Evolutionary conservation across 2,329 filamentous ascomycete genomes (phyloP).

Genomic region (Emmonsiellopsis sp.): DNA sequence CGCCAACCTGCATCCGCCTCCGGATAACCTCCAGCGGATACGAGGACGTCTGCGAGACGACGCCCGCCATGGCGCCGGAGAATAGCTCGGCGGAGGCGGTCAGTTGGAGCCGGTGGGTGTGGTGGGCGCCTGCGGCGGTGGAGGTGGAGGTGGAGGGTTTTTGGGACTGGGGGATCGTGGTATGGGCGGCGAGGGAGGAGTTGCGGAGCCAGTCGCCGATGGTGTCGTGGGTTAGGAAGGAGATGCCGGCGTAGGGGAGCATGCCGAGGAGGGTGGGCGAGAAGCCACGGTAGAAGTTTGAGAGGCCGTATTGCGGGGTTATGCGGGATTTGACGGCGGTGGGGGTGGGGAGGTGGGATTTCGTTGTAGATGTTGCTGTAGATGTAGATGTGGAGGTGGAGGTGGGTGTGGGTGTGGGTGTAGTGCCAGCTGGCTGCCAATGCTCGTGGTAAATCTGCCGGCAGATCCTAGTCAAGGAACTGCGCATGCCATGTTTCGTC

Average conservation of each 20-base stretch:
- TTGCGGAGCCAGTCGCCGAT: slow-evolving; percentile 73
- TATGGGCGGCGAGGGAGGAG: slow-evolving; percentile 58
- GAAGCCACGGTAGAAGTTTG: slow-evolving; percentile 95
- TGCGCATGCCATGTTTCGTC: slow-evolving; percentile 64
- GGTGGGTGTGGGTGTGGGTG: slow-evolving; percentile 30
- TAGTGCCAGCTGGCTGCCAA: slow-evolving; percentile 28
- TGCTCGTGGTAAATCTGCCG: slow-evolving; percentile 78
- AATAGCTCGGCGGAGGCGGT: slow-evolving; percentile 78
- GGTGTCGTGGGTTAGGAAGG: slow-evolving; percentile 90
- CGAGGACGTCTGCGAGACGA: slow-evolving; percentile 82
- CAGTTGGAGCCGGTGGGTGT: slow-evolving; percentile 56
- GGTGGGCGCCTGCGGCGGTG: slow-evolving; percentile 32
- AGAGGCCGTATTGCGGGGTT: slow-evolving; percentile 57
- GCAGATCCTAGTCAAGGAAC: slow-evolving; percentile 67
- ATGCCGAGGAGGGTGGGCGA: slow-evolving; percentile 83
- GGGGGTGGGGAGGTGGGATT: not conserved
- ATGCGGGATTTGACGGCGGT: slow-evolving; percentile 38
- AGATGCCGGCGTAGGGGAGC: slow-evolving; percentile 92
- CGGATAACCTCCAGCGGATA: slow-evolving; percentile 92
- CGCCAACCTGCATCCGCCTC: slow-evolving; percentile 90
- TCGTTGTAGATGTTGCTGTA: slow-evolving; percentile 17
- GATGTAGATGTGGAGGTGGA: slow-evolving; percentile 27
- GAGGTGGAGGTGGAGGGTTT: slow-evolving; percentile 16
- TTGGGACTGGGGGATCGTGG: slow-evolving; percentile 57
- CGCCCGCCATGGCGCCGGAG: slow-evolving; percentile 74